Evolutionary conservation across 2,329 filamentous ascomycete genomes (phyloP).

Genomic region (Elsinoe necatrix): DNA sequence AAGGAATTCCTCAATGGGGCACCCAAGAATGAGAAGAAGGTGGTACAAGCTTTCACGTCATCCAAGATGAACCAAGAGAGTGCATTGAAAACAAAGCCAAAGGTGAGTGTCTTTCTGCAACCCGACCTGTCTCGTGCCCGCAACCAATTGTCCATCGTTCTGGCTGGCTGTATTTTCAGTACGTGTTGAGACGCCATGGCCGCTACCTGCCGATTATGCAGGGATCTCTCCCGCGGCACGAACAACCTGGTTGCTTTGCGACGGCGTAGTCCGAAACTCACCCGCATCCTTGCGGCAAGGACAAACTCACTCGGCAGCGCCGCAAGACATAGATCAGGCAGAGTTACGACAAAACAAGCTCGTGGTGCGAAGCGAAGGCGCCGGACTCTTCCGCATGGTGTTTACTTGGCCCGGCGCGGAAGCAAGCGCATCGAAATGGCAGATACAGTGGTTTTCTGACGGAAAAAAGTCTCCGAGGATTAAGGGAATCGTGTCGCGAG

Average conservation of each 20-base stretch:
- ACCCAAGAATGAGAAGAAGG: conserved; percentile 49
- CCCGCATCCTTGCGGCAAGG: neutral
- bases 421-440: neutral
- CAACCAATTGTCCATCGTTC: neutral
- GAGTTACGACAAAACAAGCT: neutral
- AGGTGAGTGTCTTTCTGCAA: conserved; percentile 47
- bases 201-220: neutral
- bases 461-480: neutral
- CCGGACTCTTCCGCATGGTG: neutral
- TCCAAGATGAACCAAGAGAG: conserved; percentile 57
- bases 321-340: neutral
- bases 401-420: neutral
- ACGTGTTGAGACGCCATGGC: neutral
- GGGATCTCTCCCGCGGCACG: neutral
- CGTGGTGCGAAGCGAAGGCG: neutral
- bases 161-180: neutral
- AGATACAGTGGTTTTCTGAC: neutral
- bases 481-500: neutral
- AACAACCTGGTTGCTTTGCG: neutral
- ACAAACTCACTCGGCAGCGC: neutral
- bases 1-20: conserved; percentile 55
- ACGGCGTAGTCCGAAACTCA: neutral
- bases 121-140: too few relatives aligned
- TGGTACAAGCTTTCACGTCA: conserved; percentile 58
- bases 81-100: conserved; percentile 77